Evolutionary conservation across 192 early-diverging fungal species (phyloP), one percentile per base, ranked within the genome.

Genomic region (Ramicandelaber brevisporus): DNA sequence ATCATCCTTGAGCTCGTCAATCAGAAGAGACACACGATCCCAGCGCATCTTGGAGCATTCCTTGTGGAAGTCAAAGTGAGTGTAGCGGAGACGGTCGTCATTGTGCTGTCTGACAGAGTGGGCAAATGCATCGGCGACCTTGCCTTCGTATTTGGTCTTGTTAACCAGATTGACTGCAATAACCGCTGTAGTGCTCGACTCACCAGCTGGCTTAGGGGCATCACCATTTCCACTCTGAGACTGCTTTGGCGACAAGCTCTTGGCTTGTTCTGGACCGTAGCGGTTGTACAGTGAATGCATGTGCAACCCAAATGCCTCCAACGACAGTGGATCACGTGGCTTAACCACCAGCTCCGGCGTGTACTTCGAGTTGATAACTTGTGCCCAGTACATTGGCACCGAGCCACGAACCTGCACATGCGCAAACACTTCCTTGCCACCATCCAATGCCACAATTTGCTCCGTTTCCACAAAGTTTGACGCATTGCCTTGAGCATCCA

Each of bases 401-500:
- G 86, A 92, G 3, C 93, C 93, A 34, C 89, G 69, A 14, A 76
- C 80, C 27, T 41, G 30, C 32, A 43, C 36, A 6, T 53, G 49
- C 15, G 65, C 65, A 29, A 61, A 61, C n/a, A n/a, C n/a, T n/a
- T n/a, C n/a, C n/a, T n/a, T n/a, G n/a, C n/a, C n/a, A n/a, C n/a
- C n/a, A n/a, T n/a, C n/a, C n/a, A n/a, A n/a, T 30, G 71, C 48
- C 4, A 85, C 61, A 27, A 96, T 55, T 58, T 93, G 88, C 44
- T 99, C 89, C 2, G 87, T 96, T 55, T 99, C 93, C 5, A 85
- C 82, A 49, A 68, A 93, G 50, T 99, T 99, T 21, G 93, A 78
- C 18, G 93, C 89, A 41, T 90, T 71, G 16, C 89, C 93, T 2
- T 76, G 34, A 24, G 61, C 65, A 44, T 99, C 89, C 15, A 90